A percentile compares a stretch with the other conserved stretches of the same genome.
phyloP scores from a whole-genome alignment of 148 eudicot species.

The Arctostaphylos glauca region DNA sequence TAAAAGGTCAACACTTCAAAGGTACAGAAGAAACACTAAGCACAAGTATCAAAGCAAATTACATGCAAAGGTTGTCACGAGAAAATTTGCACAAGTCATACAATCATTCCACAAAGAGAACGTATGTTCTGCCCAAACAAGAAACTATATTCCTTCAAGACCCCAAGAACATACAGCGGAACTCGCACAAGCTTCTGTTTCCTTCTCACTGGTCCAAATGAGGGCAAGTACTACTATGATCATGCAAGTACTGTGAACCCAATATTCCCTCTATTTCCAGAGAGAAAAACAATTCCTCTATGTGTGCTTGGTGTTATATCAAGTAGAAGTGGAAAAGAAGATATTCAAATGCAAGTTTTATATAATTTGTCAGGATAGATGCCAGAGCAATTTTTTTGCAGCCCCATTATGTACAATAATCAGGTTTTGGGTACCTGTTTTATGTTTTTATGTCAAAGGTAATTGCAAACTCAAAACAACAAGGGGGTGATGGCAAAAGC shows the following conservation, averaged over 20 bases:
- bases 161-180: background rate
- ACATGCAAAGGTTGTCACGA: background rate
- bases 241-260: background rate
- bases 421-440: background rate
- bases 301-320: background rate
- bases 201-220: background rate
- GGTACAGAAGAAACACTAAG: background rate
- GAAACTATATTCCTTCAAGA: background rate
- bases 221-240: background rate
- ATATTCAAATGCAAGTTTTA: background rate
- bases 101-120: background rate
- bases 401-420: background rate
- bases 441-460: background rate
- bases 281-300: background rate
- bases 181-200: background rate
- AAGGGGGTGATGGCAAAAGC: background rate
- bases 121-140: background rate
- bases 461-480: background rate
- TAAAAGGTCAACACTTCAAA: background rate
- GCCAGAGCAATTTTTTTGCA: background rate
- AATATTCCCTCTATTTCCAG: background rate
- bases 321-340: background rate
- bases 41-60: constrained; percentile 5
- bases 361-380: background rate
- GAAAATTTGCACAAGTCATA: constrained; percentile 12